Evolutionary conservation across 2,329 filamentous ascomycete species (phyloP), one percentile per base, ranked within the genome.

Genomic region (Hymenoscyphus fructigenus): DNA sequence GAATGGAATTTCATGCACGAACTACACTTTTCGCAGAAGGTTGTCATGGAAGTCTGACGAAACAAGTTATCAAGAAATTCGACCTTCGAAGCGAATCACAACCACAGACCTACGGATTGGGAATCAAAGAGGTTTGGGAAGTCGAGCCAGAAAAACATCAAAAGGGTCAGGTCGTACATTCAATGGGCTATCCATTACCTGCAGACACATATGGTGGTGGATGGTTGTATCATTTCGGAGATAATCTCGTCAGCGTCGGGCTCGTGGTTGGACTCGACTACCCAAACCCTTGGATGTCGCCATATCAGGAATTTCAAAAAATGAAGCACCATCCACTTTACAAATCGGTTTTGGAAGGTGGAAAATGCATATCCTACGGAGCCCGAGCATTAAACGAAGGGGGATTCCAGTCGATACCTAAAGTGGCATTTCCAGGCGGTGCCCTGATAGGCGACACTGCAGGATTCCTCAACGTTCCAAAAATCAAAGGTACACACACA

Each of bases 191-290:
- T 75, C 95, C 95, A 23, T 80, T 99, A 56, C 87, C 92, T 17
- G 87, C 84, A 72, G 90, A 98, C 75, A 95, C 93, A 9, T 99
- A 99, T 76, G 95, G 95, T 70, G 95, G 95, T 70, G 93, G 91
- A n/a, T 99, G 93, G 89, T 93, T 99, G 91, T 99, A 99, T 76
- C 95, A 99, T 78, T 99, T 98, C 78, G 95, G 93, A 44, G 94
- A 99, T 73, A 99, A 98, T 78, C 85, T 98, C 73, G 94, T 99
- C 66, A 93, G 89, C 70, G 84, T 99, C 63, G 95, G 95, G 28
- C 83, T 98, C 20, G 95, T 99, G 12, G 91, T 96, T 44, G 93
- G 93, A 28, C 84, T 99, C 62, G 95, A 99, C 81, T 99, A 99
- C 77, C 84, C 91, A 53, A 99, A 99, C 79, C 95, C 95, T 0